Conservation (phyloP, 129 eudicot genomes). For the Kitagawia praeruptora region DNA sequence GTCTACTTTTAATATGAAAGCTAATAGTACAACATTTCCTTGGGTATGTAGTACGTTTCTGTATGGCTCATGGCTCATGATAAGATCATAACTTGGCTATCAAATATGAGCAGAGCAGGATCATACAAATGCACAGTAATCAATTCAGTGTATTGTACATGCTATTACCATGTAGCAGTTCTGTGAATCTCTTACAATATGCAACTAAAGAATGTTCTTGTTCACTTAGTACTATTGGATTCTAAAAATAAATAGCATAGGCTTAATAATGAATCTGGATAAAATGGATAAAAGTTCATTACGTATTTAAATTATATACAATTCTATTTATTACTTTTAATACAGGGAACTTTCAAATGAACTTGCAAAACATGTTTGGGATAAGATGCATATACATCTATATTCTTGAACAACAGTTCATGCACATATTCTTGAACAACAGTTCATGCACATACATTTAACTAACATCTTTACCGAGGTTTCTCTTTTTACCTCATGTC, state of each 20-base stretch:
- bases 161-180: not conserved
- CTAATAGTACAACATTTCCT: not conserved
- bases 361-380: not conserved
- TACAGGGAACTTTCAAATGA: not conserved
- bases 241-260: not conserved
- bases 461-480: not conserved
- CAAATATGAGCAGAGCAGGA: not conserved
- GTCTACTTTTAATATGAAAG: not conserved
- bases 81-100: not conserved
- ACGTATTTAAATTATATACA: not conserved
- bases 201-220: too few relatives aligned
- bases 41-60: not conserved
- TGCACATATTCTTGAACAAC: not conserved
- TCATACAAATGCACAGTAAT: not conserved
- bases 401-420: not conserved
- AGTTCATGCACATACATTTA: not conserved
- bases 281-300: not conserved
- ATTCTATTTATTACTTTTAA: not conserved
- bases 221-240: too few relatives aligned
- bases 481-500: conserved; percentile 55
- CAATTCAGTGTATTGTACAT: not conserved
- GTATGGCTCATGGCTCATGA: not conserved
- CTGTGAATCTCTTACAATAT: not conserved
- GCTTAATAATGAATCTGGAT: not conserved
- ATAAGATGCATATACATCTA: not conserved